Conservation (phyloP, 2,329 filamentous ascomycete genomes). For the Colletotrichum neosansevieriae region DNA sequence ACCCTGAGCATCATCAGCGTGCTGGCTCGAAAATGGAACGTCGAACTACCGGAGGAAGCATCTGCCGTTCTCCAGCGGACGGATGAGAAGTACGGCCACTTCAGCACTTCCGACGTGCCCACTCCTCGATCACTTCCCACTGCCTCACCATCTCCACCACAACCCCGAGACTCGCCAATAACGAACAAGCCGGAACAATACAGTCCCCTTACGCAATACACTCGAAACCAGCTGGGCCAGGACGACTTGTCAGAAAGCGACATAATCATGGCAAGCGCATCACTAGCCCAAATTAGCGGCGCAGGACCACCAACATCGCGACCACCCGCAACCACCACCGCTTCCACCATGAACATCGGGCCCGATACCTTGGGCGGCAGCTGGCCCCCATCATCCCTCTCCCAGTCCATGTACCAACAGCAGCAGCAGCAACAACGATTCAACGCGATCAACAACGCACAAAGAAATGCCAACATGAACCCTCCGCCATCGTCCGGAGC, state of each 20-base stretch:
- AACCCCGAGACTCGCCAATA: conserved; percentile 40
- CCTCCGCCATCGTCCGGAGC: not conserved
- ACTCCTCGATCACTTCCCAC: conserved; percentile 60
- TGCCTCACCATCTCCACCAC: conserved; percentile 47
- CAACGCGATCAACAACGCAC: conserved; percentile 4
- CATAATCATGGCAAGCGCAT: conserved; percentile 44
- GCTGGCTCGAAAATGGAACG: conserved; percentile 88
- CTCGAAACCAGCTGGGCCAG: conserved; percentile 46
- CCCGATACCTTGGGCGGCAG: conserved; percentile 29
- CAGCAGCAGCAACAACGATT: conserved; percentile 40
- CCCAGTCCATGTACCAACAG: conserved; percentile 47
- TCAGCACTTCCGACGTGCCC: conserved; percentile 70
- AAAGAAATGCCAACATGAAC: not conserved
- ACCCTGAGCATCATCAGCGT: conserved; percentile 88
- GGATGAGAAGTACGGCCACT: conserved; percentile 83
- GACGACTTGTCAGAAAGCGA: conserved; percentile 44
- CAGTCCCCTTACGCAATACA: conserved; percentile 51
- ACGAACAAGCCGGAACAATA: conserved; percentile 48
- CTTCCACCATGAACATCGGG: not conserved
- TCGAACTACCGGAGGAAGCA: conserved; percentile 88
- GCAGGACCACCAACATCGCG: conserved; percentile 23
- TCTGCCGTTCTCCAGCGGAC: conserved; percentile 79
- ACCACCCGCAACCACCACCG: conserved; percentile 5
- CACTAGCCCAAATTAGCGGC: conserved; percentile 43
- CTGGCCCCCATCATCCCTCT: conserved; percentile 45